Evolutionary conservation across 2,329 filamentous ascomycete genomes (phyloP), one percentile per base, ranked within the genome.

Genomic region (Colletotrichum sp.): DNA sequence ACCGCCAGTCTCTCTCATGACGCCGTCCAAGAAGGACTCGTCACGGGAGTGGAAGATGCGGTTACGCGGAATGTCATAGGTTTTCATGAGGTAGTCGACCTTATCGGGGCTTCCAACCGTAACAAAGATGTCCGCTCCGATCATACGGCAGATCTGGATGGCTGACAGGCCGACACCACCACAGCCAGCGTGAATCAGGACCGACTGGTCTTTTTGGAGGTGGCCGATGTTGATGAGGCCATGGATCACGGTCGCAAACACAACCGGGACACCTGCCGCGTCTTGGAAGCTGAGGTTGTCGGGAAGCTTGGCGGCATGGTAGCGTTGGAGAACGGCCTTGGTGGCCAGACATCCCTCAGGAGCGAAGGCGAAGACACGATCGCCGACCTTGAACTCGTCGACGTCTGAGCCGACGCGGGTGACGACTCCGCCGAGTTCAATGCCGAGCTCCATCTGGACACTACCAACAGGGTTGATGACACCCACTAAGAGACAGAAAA

Each of bases 41-140:
- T 82, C 77, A 4, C 82, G 76, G 1, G 63, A 72, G n/a, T 68
- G 12, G 65, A 85, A 82, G 26, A 85, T 84, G 26, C 79, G 80
- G 3, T 18, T 26, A 3, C 26, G 48, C 5, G 71, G 63, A 18
- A 72, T 68, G 5, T 71, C 76, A 43, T 79, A 82, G 1, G 63
- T 58, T 0, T 79, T 61, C 6, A 79, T 73, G 3, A 85, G 71
- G 13, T 81, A 77, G 1, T 81, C 26, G 4, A 77, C 78, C 73
- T 86, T 85, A 6, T 79, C 80, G 9, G 79, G 58, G 8, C 72
- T 80, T 16, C 81, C 77, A 9, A 83, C 83, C 0, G 84, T 85
- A 0, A 26, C 34, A 16, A 48, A 72, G 7, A 72, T 52, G n/a
- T 67, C 52, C 0, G 52, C 71, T 15, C 71, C 71, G 2, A 68